Base-by-base conservation (phyloP, 208 protist species). In the Acanthamoeba pearcei region DNA sequence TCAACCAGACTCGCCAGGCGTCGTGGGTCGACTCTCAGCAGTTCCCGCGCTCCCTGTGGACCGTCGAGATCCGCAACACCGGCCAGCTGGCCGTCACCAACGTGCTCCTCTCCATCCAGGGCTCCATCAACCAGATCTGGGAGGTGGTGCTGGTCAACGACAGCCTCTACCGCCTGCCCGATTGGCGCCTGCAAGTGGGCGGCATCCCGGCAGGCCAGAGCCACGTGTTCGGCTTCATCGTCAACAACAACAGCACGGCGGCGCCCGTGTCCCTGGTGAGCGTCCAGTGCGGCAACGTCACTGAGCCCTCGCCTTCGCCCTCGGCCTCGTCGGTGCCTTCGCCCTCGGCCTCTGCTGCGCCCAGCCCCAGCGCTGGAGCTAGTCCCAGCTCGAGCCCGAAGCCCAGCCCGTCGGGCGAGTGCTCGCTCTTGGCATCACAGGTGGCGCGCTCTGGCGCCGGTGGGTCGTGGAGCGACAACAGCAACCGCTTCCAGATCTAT, bases 191-290 rank as follows among this genome's bases (percentile, higher is more conserved):
- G 5, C 80, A 89, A 19, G 55, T 38, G 17, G 80, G 80, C n/a
- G 80, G 80, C 80, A 88, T 88, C 15, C 51, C 46, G 0, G 42
- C 51, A 1, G 80, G 80, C 24, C 80, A 88, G 80, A 88, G 29
- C 80, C 80, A 88, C n/a, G 80, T 88, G 22, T 88, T 88, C 27
- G 80, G 80, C 12, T 88, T 88, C 80, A 88, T 88, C 80, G 22
- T 88, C n/a, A 64, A 57, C 80, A 88, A 88, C 53, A 38, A n/a
- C 51, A 42, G 22, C 27, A 64, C 51, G n/a, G 24, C 24, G 13
- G 38, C 80, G 51, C 80, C 80, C 32, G 80, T 66, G 15, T 66
- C 80, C 0, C 19, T 82, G 22, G 38, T 53, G 19, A 51, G 38
- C 72, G 38, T 51, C 3, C 15, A 82, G 38, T 82, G 72, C 72